These are phyloP conservation scores for Stenogyne calaminthoides DNA, from an alignment of 305 asterid genomes.

Conservation along the genomic window DNA sequence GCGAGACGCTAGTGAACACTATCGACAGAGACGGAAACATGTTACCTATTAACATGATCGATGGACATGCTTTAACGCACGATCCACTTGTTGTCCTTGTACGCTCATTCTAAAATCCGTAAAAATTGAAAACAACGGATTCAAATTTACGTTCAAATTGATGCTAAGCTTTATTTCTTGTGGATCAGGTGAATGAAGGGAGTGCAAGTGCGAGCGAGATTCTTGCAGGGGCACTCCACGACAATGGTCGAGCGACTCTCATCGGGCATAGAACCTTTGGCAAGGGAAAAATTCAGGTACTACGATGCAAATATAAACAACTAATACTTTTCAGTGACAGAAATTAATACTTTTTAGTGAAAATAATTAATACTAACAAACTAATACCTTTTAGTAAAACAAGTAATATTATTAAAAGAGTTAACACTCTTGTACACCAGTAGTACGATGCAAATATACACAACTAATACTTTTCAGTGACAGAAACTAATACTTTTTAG, in stretches of 20 bases:
- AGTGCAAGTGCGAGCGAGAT: slow-evolving; percentile 99
- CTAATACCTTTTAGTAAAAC: no score
- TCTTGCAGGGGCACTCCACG: slow-evolving; percentile 94
- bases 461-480: no score
- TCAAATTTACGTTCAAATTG: neutral
- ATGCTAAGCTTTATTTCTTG: neutral
- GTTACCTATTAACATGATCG: slow-evolving; percentile 76
- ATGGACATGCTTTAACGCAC: slow-evolving; percentile 83
- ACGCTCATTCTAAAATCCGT: slow-evolving; percentile 29
- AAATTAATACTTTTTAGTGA: no score
- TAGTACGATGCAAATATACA: no score
- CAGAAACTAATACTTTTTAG: no score
- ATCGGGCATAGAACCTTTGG: slow-evolving; percentile 89
- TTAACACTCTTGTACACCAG: no score
- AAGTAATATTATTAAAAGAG: no score
- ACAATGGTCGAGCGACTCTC: slow-evolving; percentile 88
- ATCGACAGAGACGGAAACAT: slow-evolving; percentile 79
- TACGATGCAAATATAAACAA: no score
- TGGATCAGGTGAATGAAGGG: slow-evolving; percentile 79
- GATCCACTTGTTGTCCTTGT: slow-evolving; percentile 96
- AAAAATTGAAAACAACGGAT: neutral
- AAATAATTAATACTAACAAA: no score
- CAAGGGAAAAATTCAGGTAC: slow-evolving; percentile 93
- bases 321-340: no score
- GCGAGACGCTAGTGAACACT: slow-evolving; percentile 87